Evolutionary conservation across 2,329 filamentous ascomycete genomes (phyloP), one percentile per base, ranked within the genome.

Genomic region (Aurifilum marmelostoma): DNA sequence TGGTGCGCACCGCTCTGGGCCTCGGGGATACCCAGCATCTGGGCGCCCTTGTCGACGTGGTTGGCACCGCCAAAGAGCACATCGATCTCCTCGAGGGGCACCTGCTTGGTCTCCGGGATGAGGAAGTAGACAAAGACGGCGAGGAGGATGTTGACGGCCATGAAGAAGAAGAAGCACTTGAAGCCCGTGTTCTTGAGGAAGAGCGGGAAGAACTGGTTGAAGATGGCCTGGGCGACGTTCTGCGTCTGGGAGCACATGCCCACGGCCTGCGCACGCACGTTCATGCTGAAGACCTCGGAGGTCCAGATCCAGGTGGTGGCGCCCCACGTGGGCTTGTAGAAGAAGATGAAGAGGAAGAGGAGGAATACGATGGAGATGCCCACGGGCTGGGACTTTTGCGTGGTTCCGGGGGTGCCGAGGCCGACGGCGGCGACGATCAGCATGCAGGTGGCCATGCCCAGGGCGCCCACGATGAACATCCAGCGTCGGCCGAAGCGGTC

Each of bases 371-470:
- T 90, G 34, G 85, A 80, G 69, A 90, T 89, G 41, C 87, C 88
- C 14, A 91, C 88, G 6, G 86, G 78, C 64, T 85, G 75, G 0
- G 83, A 78, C 76, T 91, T 91, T 12, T 80, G 79, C 1, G 84
- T 85, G 50, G 79, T 77, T 2, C 79, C 77, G 0, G 88, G 87
- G 0, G 89, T 91, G 66, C 75, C 69, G 14, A 79, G 68, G 14
- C 78, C 77, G 27, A 81, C 78, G 29, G 80, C 73, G n/a, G 79
- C 75, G 0, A 90, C 89, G 69, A 90, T 85, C 68, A 92, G 80
- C 89, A 93, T 92, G 80, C 89, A 92, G 12, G 87, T 70, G 4
- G 85, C 88, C 86, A 92, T 92, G 50, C 90, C 90, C 59, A 89
- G 78, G 54, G 86, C 89, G 74, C 91, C 90, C 47, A 89, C 82